A percentile compares a stretch with the other conserved stretches of the same genome.
phyloP scores from a whole-genome alignment of 495 filamentous ascomycete species.

The Tuber melanosporum region DNA sequence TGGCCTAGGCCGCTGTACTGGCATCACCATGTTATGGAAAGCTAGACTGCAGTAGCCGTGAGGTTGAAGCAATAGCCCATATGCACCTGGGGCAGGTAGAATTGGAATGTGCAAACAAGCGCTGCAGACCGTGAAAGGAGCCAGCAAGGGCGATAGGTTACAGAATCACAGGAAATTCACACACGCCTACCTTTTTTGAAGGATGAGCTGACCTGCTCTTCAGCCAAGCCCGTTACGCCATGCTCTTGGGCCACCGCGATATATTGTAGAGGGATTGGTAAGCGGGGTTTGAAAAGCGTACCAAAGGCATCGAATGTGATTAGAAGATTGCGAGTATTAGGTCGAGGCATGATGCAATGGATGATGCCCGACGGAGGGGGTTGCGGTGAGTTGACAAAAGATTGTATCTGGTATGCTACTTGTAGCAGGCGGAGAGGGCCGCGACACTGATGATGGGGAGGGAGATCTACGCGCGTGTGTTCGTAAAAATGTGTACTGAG shows the following conservation, averaged over 20 bases:
- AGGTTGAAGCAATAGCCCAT: background rate
- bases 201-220: constrained; percentile 40
- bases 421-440: background rate
- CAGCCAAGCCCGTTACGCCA: constrained; percentile 48
- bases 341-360: constrained; percentile 11
- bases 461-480: background rate
- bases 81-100: background rate
- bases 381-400: constrained; percentile 2
- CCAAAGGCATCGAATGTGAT: constrained; percentile 65
- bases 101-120: background rate
- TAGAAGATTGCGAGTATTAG: constrained; percentile 24
- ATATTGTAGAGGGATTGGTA: constrained; percentile 59
- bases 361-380: constrained; percentile 7
- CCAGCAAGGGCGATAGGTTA: background rate
- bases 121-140: background rate
- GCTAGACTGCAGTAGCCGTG: background rate
- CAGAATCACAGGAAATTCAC: background rate
- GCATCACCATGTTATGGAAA: background rate
- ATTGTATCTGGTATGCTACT: background rate
- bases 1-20: background rate
- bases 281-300: constrained; percentile 62
- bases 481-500: background rate
- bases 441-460: background rate
- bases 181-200: constrained; percentile 42
- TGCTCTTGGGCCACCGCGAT: constrained; percentile 51